A percentile compares a stretch with the other conserved stretches of the same genome.
Conservation (phyloP, 192 early-diverging fungal genomes). For the Rhizophagus clarus region DNA sequence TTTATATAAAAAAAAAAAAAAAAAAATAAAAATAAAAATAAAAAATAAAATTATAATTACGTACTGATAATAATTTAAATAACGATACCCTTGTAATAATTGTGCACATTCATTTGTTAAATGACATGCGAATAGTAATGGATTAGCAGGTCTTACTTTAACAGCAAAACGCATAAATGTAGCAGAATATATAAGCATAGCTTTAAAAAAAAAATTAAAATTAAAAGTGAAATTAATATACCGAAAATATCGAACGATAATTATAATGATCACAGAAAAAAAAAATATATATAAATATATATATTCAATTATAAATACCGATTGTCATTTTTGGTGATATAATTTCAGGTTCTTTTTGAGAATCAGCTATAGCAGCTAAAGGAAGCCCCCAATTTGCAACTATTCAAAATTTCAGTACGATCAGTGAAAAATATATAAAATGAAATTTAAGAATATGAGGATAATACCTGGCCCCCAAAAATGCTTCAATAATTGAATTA, state of each 20-base stretch:
- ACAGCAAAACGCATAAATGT: slow-evolving; percentile 96
- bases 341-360: slow-evolving; percentile 83
- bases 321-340: slow-evolving; percentile 95
- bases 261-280: background rate
- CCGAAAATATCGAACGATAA: too few relatives aligned
- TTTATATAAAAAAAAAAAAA: background rate
- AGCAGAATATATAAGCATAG: slow-evolving; percentile 84
- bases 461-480: slow-evolving; percentile 25
- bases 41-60: slow-evolving; percentile 15
- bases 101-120: slow-evolving; percentile 90
- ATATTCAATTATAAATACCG: slow-evolving; percentile 43
- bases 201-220: slow-evolving; percentile 34
- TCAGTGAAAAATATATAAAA: background rate
- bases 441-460: background rate
- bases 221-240: background rate
- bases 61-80: slow-evolving; percentile 74
- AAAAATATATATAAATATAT: background rate
- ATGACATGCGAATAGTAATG: slow-evolving; percentile 93
- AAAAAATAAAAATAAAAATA: background rate
- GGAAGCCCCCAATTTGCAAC: slow-evolving; percentile 95
- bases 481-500: slow-evolving; percentile 6
- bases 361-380: slow-evolving; percentile 92
- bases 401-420: background rate
- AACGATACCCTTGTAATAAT: slow-evolving; percentile 84
- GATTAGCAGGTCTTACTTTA: slow-evolving; percentile 88